Percentiles rank a stretch among this genome's conserved stretches.
These are phyloP conservation scores for Mesembryanthemum crystallinum DNA, from an alignment of 148 eudicot species.

Conservation along the genomic window DNA sequence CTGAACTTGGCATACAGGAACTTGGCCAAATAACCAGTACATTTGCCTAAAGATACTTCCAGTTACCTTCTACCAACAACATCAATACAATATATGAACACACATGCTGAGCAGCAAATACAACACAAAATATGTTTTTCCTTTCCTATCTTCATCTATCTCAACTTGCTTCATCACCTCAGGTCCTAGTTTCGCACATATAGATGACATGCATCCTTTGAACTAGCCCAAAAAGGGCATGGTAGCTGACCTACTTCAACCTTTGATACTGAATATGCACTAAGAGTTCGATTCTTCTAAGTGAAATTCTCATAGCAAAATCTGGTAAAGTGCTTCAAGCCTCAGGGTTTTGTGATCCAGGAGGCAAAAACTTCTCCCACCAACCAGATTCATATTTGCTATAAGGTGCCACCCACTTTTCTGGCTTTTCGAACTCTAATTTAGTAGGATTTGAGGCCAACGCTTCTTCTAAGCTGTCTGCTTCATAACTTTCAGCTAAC, in stretches of 20 bases:
- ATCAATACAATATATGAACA: not conserved
- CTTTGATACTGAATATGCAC: not conserved
- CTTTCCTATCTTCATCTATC: not conserved
- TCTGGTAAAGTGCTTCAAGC: slow-evolving; percentile 31
- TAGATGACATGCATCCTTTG: slow-evolving; percentile 1
- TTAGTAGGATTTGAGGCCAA: slow-evolving; percentile 71
- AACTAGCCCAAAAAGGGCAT: slow-evolving; percentile 8
- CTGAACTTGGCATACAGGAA: slow-evolving; percentile 8
- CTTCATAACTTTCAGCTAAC: slow-evolving; percentile 72
- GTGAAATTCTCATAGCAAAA: not conserved
- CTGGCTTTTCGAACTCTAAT: slow-evolving; percentile 74
- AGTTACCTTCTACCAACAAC: slow-evolving; percentile 3
- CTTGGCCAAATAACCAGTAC: not conserved
- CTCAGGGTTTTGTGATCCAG: slow-evolving; percentile 44
- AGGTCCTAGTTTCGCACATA: not conserved
- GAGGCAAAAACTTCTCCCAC: slow-evolving; percentile 86
- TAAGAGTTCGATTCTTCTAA: slow-evolving; percentile 9
- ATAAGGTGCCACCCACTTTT: slow-evolving; percentile 95
- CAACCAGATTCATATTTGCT: slow-evolving; percentile 82
- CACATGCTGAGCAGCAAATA: slow-evolving; percentile 23
- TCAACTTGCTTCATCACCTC: slow-evolving; percentile 7
- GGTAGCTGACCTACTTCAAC: slow-evolving; percentile 7
- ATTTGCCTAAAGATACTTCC: slow-evolving; percentile 13
- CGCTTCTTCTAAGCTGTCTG: slow-evolving; percentile 81
- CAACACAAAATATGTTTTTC: not conserved